Base-by-base conservation (phyloP, 2,329 filamentous ascomycete species). In the Aureobasidium lini region DNA sequence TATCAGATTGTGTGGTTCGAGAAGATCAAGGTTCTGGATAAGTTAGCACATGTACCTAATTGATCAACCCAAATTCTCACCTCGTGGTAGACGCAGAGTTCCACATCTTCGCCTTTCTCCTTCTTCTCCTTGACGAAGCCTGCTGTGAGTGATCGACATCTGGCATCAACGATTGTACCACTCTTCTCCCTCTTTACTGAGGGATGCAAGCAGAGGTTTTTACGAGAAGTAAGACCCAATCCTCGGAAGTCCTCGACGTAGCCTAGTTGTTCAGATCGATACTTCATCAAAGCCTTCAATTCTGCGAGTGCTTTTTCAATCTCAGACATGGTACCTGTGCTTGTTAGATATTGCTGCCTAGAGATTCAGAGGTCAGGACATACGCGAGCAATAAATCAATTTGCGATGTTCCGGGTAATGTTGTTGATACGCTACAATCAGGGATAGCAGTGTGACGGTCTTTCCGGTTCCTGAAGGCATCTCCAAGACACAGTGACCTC, bases 381-480 rank as follows among this genome's bases (percentile, higher is more conserved):
- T 67, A 85, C 94, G 91, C 64, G 94, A 99, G 79, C 94, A 99
- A 75, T 99, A 99, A 59, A 99, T 96, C 54, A 99, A 84, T 75
- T 99, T 99, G 59, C 95, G 83, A 68, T 94, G 90, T 70, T 96
- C 90, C 3, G 92, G 90, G 68, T 93, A 92, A 71, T 92, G 87
- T 71, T 94, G 89, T 74, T 99, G 95, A 69, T 99, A 99, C 43
- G 94, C 93, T 60, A 99, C 86, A 69, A 99, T 99, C 66, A 99
- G 83, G 0, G 94, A 96, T 46, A 99, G 79, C 4, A 99, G 80
- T 9, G 94, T 96, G 29, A 99, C 89, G 0, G 94, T 99, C 79
- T 99, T 99, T 62, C 94, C 94, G 28, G 94, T 99, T 44, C 94
- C 94, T 61, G 94, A 99, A 74, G 94, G 94, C 94, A 99, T 99